Evolutionary conservation across 129 eudicot genomes (phyloP).

Genomic region (Lactuca saligna): DNA sequence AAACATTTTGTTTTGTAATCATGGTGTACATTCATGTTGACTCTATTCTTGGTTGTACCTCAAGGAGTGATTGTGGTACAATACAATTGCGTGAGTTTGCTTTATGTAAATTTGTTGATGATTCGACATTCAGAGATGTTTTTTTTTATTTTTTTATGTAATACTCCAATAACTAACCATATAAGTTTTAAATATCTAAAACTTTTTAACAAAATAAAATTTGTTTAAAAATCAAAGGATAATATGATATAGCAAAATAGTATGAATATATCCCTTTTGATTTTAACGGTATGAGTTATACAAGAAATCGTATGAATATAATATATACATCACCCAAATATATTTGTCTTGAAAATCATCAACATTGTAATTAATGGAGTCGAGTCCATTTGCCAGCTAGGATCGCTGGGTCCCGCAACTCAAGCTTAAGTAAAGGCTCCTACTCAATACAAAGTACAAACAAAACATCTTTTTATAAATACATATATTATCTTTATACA

Average conservation of each 20-base stretch:
- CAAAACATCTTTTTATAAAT: too few relatives aligned
- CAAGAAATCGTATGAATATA: too few relatives aligned
- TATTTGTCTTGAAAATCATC: too few relatives aligned
- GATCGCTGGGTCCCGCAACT: slow-evolving; percentile 76
- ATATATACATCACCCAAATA: too few relatives aligned
- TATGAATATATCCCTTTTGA: too few relatives aligned
- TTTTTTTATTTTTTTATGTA: background rate
- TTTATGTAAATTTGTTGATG: background rate
- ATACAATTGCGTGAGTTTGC: background rate
- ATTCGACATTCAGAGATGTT: background rate
- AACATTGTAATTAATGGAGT: slow-evolving; percentile 24
- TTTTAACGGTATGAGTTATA: too few relatives aligned
- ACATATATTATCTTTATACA: too few relatives aligned
- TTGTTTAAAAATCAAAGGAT: too few relatives aligned
- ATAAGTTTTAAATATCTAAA: too few relatives aligned
- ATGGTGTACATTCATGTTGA: background rate
- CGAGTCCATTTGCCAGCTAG: slow-evolving; percentile 96
- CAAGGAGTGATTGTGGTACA: slow-evolving; percentile 1
- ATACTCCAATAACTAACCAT: too few relatives aligned
- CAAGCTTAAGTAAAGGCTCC: slow-evolving; percentile 90
- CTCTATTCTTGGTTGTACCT: background rate
- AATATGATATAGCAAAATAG: too few relatives aligned
- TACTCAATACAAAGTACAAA: slow-evolving; percentile 24
- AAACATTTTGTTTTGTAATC: slow-evolving; percentile 17
- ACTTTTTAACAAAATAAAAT: too few relatives aligned